Evolutionary conservation across 208 protist genomes (phyloP).

Genomic region (Histomonas meleagridis): DNA sequence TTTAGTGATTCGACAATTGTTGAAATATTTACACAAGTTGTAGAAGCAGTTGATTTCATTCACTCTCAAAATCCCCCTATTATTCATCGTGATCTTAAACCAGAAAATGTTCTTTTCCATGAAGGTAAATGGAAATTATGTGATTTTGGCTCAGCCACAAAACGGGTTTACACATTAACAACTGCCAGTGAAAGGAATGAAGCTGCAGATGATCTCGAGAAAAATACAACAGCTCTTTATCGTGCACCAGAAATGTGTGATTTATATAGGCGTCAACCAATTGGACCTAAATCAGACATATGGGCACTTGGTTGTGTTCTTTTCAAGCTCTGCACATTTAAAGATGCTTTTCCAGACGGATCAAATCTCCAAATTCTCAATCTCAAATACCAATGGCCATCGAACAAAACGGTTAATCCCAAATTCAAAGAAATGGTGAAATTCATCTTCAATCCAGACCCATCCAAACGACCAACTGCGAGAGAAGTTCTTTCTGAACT

Average conservation of each 20-base stretch:
- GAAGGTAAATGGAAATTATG: constrained; percentile 35
- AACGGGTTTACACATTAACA: background rate
- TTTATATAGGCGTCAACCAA: background rate
- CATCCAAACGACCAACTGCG: background rate
- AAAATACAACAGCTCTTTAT: constrained; percentile 1
- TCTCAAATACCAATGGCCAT: background rate
- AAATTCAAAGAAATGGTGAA: background rate
- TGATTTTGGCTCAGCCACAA: constrained; percentile 23
- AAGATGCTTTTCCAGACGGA: background rate
- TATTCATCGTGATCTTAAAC: background rate
- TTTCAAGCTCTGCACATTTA: background rate
- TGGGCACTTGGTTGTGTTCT: constrained; percentile 1
- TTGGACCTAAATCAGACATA: background rate
- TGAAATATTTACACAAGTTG: background rate
- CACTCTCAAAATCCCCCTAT: background rate
- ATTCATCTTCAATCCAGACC: background rate
- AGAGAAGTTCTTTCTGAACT: background rate
- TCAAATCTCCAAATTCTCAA: background rate
- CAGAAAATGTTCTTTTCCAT: background rate
- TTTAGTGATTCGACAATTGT: background rate
- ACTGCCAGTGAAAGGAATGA: background rate
- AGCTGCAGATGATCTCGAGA: background rate
- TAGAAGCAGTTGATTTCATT: background rate
- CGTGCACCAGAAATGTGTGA: background rate
- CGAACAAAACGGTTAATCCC: background rate